Evolutionary conservation across 1,284 basidiomycete genomes (phyloP).

Genomic region (Meripilus lineatus): DNA sequence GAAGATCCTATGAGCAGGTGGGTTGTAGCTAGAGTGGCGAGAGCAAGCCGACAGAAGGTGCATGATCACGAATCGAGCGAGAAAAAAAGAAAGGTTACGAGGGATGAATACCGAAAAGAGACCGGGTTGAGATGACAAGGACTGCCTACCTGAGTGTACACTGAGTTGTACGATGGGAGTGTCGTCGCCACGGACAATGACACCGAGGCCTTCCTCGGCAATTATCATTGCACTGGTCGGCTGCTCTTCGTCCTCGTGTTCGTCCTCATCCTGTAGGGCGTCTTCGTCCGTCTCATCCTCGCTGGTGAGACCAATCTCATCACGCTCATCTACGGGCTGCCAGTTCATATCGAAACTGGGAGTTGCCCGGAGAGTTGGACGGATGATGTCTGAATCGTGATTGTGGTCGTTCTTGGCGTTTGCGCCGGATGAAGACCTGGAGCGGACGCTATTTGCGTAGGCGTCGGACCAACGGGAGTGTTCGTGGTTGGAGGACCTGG

Average conservation of each 20-base stretch:
- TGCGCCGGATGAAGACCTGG: conserved; percentile 62
- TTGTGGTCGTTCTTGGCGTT: conserved; percentile 39
- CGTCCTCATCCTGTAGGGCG: conserved; percentile 37
- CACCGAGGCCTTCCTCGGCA: conserved; percentile 75
- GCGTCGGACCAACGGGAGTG: conserved; percentile 60
- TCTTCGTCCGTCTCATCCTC: conserved; percentile 75
- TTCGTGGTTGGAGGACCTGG: conserved; percentile 46
- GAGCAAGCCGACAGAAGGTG: conserved; percentile 7
- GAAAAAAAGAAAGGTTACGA: neutral
- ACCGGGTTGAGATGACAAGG: conserved; percentile 8
- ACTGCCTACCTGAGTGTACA: conserved; percentile 58
- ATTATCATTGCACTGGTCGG: conserved; percentile 71
- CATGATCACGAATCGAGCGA: conserved; percentile 5
- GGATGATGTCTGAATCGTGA: conserved; percentile 33
- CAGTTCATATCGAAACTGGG: conserved; percentile 71
- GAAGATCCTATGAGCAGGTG: conserved; percentile 83
- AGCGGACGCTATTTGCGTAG: conserved; percentile 55
- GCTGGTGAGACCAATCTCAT: conserved; percentile 60
- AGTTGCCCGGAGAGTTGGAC: conserved; percentile 44
- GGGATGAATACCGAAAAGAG: conserved; percentile 2
- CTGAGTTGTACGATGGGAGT: conserved; percentile 56
- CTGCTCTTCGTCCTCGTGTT: conserved; percentile 57
- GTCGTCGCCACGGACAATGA: conserved; percentile 70
- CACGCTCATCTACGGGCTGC: conserved; percentile 68
- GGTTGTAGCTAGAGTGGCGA: conserved; percentile 80